These are phyloP conservation scores for Nakazawaea wyomingensis DNA, from an alignment of 805 yeast genomes.

Conservation along the genomic window DNA sequence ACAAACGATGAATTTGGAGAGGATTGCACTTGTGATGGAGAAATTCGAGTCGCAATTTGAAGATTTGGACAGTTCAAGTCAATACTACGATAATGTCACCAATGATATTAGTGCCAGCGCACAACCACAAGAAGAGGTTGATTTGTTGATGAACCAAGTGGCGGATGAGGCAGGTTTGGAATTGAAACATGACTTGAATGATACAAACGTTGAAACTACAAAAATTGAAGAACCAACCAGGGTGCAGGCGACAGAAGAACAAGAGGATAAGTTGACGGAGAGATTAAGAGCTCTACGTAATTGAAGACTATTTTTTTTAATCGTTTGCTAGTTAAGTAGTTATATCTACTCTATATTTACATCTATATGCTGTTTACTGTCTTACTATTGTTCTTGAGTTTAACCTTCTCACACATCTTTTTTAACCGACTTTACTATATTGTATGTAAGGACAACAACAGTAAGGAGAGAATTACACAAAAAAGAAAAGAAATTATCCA, in stretches of 20 bases:
- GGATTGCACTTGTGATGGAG: constrained; percentile 92
- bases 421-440: too few species aligned
- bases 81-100: constrained; percentile 89
- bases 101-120: constrained; percentile 80
- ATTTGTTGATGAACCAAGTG: constrained; percentile 79
- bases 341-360: too few species aligned
- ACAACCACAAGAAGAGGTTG: constrained; percentile 95
- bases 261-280: constrained; percentile 85
- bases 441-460: too few species aligned
- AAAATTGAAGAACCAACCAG: constrained; percentile 30
- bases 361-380: too few species aligned
- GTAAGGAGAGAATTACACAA: too few species aligned
- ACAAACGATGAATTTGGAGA: constrained; percentile 92
- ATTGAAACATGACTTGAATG: constrained; percentile 75
- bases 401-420: too few species aligned
- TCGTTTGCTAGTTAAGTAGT: too few species aligned
- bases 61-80: constrained; percentile 89
- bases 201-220: constrained; percentile 49
- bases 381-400: too few species aligned
- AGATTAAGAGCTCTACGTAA: constrained; percentile 79
- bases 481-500: too few species aligned
- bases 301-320: constrained; percentile 12
- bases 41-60: constrained; percentile 95
- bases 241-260: constrained; percentile 48
- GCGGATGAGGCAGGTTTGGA: constrained; percentile 98